Percentiles rank a stretch among this genome's conserved stretches.
Conservation (phyloP, 2,329 filamentous ascomycete species). For the Hypoxylon sp. region DNA sequence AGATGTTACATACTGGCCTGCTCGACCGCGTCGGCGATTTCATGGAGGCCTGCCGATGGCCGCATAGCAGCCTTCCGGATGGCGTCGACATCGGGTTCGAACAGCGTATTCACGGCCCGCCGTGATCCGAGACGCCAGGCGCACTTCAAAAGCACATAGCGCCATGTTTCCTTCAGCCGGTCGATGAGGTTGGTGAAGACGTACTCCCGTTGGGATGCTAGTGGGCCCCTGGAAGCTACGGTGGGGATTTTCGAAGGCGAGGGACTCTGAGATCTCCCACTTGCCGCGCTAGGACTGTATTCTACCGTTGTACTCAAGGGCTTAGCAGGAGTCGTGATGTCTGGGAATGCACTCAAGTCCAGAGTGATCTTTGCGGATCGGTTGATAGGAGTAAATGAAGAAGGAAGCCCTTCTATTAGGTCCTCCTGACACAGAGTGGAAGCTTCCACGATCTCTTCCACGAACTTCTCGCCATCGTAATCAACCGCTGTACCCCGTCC, state of each 20-base stretch:
- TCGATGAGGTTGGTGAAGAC: slow-evolving; percentile 13
- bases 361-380: not conserved
- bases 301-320: not conserved
- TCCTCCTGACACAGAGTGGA: slow-evolving; percentile 12
- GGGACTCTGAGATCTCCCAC: not conserved
- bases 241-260: not conserved
- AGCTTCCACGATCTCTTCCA: slow-evolving; percentile 1
- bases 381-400: not conserved
- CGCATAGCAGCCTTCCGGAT: slow-evolving; percentile 3
- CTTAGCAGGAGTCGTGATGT: not conserved
- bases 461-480: not conserved
- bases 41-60: slow-evolving; percentile 6
- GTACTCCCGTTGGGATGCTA: slow-evolving; percentile 2
- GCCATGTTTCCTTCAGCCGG: slow-evolving; percentile 9
- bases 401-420: not conserved
- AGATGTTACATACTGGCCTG: too few relatives aligned
- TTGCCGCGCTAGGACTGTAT: not conserved
- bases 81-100: slow-evolving; percentile 6
- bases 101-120: slow-evolving; percentile 6
- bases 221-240: not conserved
- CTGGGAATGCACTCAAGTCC: not conserved
- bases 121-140: slow-evolving; percentile 14
- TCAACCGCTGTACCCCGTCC: not conserved
- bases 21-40: slow-evolving; percentile 22
- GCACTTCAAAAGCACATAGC: slow-evolving; percentile 3